Evolutionary conservation across 768 basidiomycete species (phyloP), one percentile per base, ranked within the genome.

Genomic region (Mycena leptocephala): DNA sequence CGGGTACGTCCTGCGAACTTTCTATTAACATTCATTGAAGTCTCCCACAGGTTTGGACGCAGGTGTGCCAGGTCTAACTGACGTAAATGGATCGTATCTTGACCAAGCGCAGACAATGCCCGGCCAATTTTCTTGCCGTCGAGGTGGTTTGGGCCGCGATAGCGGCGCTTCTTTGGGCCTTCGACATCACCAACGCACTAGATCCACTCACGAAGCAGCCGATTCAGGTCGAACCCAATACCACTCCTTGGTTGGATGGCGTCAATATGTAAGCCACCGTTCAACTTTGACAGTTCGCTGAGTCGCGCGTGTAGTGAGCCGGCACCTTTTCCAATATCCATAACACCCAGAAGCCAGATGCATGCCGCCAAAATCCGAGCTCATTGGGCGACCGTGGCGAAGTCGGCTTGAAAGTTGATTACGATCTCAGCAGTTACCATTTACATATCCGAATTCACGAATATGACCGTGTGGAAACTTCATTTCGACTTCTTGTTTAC

Each of bases 221-320:
- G 5, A 66, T 66, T 33, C 30, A 33, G n/a, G 65, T 66, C 20
- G 22, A 66, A n/a, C 65, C 65, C 4, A 24, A 3, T 13, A 66
- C 28, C 11, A 66, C 39, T 2, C 46, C 30, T 10, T 66, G 65
- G 65, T 16, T 66, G 32, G 65, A 66, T 32, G 65, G 65, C 22
- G 65, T 66, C 14, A 66, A 66, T 22, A 51, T 66, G 65, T 66
- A 32, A 51, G 65, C 28, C n/a, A 41, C n/a, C 24, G 11, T 64
- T 64, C 26, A 26, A 28, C 26, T 28, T 28, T 41, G 30, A 5
- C 43, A 8, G 30, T 32, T 24, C n/a, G 20, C 65, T 66, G 20
- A 66, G 13, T 9, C 7, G 14, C 9, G 10, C 26, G 28, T 32
- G 1, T 22, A 66, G 65, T 10, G 65, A 66, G 22, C 65, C 65